phyloP scores from a whole-genome alignment of 2,329 filamentous ascomycete species.

The Leptographium lundbergii region DNA sequence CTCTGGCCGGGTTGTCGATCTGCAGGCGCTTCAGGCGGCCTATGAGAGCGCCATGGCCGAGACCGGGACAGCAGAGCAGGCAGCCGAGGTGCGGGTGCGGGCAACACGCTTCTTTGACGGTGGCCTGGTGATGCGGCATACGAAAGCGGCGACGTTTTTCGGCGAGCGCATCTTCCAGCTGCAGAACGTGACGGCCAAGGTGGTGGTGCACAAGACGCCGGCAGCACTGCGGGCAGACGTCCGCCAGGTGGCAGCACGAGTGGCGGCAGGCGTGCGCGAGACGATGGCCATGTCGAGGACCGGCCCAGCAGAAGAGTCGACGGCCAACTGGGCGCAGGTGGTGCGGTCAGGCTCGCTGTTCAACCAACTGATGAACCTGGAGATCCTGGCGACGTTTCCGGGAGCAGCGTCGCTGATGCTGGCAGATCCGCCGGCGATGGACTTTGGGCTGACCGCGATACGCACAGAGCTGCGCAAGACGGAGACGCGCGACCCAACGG shows the following conservation, averaged over 20 bases:
- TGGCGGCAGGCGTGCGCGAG: slow-evolving; percentile 3
- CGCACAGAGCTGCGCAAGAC: slow-evolving; percentile 9
- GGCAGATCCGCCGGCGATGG: slow-evolving; percentile 45
- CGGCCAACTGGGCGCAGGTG: slow-evolving; percentile 11
- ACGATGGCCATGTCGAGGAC: not conserved
- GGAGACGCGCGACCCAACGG: slow-evolving; percentile 6
- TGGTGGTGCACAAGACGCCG: slow-evolving; percentile 11
- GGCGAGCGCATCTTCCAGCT: slow-evolving; percentile 11
- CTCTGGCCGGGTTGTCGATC: slow-evolving; percentile 2
- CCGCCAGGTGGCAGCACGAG: slow-evolving; percentile 19
- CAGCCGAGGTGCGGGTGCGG: slow-evolving; percentile 6
- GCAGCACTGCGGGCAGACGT: slow-evolving; percentile 22
- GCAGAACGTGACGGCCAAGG: slow-evolving; percentile 8
- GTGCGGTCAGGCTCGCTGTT: slow-evolving; percentile 11
- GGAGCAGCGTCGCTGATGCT: slow-evolving; percentile 33
- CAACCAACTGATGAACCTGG: slow-evolving; percentile 11
- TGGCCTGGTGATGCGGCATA: slow-evolving; percentile 13
- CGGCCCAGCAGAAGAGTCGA: not conserved
- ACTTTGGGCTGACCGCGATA: slow-evolving; percentile 60
- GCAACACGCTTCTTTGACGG: slow-evolving; percentile 10
- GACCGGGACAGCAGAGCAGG: slow-evolving; percentile 9
- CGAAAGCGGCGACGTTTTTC: slow-evolving; percentile 12
- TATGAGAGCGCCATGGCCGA: slow-evolving; percentile 11
- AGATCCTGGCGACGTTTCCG: slow-evolving; percentile 13
- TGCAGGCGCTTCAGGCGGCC: slow-evolving; percentile 10